Evolutionary conservation across 1,284 basidiomycete species (phyloP).

Genomic region (Marasmius fiardii): DNA sequence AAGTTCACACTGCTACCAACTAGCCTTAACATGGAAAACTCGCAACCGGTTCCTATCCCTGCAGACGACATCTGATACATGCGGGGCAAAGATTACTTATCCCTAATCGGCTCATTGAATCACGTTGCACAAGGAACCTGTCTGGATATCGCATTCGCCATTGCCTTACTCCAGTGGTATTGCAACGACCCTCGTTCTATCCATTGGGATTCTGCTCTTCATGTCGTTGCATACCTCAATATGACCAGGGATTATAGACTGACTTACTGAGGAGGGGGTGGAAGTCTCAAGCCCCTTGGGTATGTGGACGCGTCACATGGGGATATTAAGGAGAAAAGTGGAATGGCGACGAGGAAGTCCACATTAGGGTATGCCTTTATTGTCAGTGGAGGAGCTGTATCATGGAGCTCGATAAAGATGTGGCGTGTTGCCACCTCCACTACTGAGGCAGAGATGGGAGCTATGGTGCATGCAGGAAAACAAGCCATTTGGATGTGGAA

Average conservation of each 20-base stretch:
- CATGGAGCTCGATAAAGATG: too few species aligned
- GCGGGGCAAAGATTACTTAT: constrained; percentile 23
- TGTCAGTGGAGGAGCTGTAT: too few species aligned
- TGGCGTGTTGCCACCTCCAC: too few species aligned
- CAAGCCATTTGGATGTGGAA: too few species aligned
- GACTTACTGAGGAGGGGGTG: constrained; percentile 19
- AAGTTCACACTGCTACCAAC: constrained; percentile 19
- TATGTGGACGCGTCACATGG: constrained; percentile 18
- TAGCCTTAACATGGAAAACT: constrained; percentile 14
- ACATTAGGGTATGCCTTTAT: too few species aligned
- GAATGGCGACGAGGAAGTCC: constrained; percentile 23
- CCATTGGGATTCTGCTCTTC: constrained; percentile 27
- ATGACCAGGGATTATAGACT: constrained; percentile 14
- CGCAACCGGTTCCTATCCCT: constrained; percentile 10
- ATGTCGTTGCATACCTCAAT: constrained; percentile 29
- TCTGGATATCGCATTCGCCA: constrained; percentile 27
- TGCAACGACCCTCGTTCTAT: constrained; percentile 21
- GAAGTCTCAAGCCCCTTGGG: not conserved
- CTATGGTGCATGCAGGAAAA: too few species aligned
- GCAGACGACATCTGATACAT: constrained; percentile 18
- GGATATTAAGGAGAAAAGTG: constrained; percentile 22
- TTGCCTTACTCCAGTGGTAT: constrained; percentile 24
- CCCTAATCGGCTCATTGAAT: constrained; percentile 24
- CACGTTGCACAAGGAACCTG: constrained; percentile 25
- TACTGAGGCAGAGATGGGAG: too few species aligned